Conservation (phyloP, 2,329 filamentous ascomycete genomes). For the Phaeophleospora eucalypticola region DNA sequence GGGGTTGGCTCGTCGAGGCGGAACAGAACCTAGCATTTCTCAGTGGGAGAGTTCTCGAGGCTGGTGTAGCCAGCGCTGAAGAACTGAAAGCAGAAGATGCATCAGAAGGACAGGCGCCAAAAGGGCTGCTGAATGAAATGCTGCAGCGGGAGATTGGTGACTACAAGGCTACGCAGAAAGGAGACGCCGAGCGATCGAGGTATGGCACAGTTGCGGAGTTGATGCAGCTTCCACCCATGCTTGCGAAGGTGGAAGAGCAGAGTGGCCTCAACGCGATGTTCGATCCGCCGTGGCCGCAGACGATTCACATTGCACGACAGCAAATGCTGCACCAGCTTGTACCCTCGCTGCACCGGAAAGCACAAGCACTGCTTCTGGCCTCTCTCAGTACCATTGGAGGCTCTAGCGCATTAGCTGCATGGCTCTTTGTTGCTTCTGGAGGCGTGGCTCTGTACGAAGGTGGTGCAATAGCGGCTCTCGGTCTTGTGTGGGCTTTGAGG, state of each 20-base stretch:
- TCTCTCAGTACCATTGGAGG: slow-evolving; percentile 66
- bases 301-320: slow-evolving; percentile 67
- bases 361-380: slow-evolving; percentile 59
- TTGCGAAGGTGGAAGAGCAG: slow-evolving; percentile 24
- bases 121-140: slow-evolving; percentile 10
- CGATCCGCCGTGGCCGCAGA: slow-evolving; percentile 62
- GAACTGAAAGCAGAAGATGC: slow-evolving; percentile 24
- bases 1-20: slow-evolving; percentile 70
- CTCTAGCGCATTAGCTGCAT: slow-evolving; percentile 50
- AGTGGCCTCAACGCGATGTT: slow-evolving; percentile 31
- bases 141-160: slow-evolving; percentile 11
- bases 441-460: slow-evolving; percentile 54
- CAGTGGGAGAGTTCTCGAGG: slow-evolving; percentile 68
- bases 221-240: slow-evolving; percentile 25
- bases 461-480: slow-evolving; percentile 56
- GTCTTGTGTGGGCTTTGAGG: slow-evolving; percentile 54
- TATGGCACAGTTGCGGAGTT: slow-evolving; percentile 28
- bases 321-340: slow-evolving; percentile 39
- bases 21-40: slow-evolving; percentile 82
- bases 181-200: slow-evolving; percentile 6
- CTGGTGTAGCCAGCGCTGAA: slow-evolving; percentile 44
- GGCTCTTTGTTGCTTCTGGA: slow-evolving; percentile 53
- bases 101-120: too few relatives aligned
- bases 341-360: slow-evolving; percentile 43
- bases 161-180: slow-evolving; percentile 9